Base-by-base conservation (phyloP, 495 filamentous ascomycete species). In the Saxispiralis lemnorum region DNA sequence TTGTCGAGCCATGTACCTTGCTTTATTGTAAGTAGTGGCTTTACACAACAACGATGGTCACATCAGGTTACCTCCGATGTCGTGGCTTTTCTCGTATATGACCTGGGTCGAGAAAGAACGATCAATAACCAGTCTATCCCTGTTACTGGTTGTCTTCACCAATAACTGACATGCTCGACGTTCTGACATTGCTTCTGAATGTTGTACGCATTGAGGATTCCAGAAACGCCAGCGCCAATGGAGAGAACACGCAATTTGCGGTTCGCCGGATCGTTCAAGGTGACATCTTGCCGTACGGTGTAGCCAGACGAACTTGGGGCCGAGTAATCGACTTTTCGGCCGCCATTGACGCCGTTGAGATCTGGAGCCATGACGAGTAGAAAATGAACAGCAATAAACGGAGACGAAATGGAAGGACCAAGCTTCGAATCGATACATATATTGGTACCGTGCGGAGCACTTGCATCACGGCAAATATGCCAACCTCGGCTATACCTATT, bases 51-150 rank as follows among this genome's bases (percentile, higher is more conserved):
- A 20, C 4, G 37, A 41, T 46, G n/a, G 17, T 30, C 55, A 51
- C 45, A 58, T 36, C 55, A 51, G 59, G 32, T 54, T 59, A 2
- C 60, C 58, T 33, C 56, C 57, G 39, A 63, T 46, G 33, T 59
- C 57, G 3, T 19, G 42, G 38, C 61, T 61, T 44, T 57, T 61
- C 52, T 63, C 60, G 43, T 61, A 61, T 5, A 61, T 58, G 14
- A 28, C 24, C 24, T 28, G 24, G 24, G 5, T 5, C 24, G 24
- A 28, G 4, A 4, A 28, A 28, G 9, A 4, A 5, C 24, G 24
- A 28, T 28, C 24, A 28, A 9, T 9, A 28, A n/a, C 9, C 24
- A 9, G 4, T 28, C 9, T 9, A 28, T 28, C 4, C 24, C 9
- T 9, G 24, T 5, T 28, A 4, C 24, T 9, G 24, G 9, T 9